These are phyloP conservation scores for Grammothele lineata DNA, from an alignment of 768 basidiomycete genomes.

Conservation along the genomic window DNA sequence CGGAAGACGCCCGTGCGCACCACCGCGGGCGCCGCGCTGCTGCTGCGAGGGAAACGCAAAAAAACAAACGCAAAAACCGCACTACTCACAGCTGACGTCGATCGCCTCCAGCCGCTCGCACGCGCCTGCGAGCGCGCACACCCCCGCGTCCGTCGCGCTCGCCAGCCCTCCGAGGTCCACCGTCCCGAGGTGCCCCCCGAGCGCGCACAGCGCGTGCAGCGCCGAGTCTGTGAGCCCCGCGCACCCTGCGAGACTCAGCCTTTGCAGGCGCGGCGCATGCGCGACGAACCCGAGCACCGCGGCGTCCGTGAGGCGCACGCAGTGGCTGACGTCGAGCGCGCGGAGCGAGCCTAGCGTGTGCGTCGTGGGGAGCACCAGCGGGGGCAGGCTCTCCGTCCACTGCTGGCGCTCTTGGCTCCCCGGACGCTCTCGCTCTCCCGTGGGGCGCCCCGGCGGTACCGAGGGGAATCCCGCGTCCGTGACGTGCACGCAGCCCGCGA, in stretches of 20 bases:
- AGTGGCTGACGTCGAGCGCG: slow-evolving; percentile 72
- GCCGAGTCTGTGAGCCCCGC: slow-evolving; percentile 65
- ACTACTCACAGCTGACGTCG: slow-evolving; percentile 78
- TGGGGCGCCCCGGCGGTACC: slow-evolving; percentile 33
- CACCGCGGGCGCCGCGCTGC: no score
- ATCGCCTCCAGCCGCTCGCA: slow-evolving; percentile 77
- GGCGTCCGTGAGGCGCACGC: slow-evolving; percentile 65
- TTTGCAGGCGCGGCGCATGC: slow-evolving; percentile 75
- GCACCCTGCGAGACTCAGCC: slow-evolving; percentile 76
- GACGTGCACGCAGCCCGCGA: slow-evolving; percentile 73
- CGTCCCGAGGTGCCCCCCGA: slow-evolving; percentile 74
- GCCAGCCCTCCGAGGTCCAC: slow-evolving; percentile 77
- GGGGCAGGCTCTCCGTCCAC: slow-evolving; percentile 59
- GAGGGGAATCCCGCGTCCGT: slow-evolving; percentile 75
- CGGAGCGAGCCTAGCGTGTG: slow-evolving; percentile 71
- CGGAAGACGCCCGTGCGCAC: no score
- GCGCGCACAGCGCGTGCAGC: slow-evolving; percentile 60
- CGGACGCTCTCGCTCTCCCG: slow-evolving; percentile 23
- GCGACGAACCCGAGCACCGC: slow-evolving; percentile 70
- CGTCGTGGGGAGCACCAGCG: slow-evolving; percentile 47
- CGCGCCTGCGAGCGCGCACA: slow-evolving; percentile 61
- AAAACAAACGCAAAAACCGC: not conserved
- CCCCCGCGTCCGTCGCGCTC: slow-evolving; percentile 73
- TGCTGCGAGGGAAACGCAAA: no score
- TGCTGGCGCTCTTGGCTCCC: slow-evolving; percentile 37